phyloP scores from a whole-genome alignment of 2,329 filamentous ascomycete genomes.

The Trichoderma cornu-damae region DNA sequence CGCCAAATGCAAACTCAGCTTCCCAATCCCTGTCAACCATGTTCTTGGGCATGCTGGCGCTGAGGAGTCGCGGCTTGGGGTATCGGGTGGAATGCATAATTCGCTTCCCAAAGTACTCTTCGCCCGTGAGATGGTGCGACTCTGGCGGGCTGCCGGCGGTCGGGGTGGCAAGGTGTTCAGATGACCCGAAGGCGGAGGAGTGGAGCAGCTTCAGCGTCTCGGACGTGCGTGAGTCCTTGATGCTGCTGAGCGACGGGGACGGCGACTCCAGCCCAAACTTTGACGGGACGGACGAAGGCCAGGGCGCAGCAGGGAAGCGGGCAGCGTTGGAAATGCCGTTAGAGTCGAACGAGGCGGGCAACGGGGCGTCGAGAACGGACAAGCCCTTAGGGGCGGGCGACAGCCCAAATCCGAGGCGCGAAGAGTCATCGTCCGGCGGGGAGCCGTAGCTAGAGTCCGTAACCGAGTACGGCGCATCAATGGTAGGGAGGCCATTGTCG shows the following conservation, averaged over 20 bases:
- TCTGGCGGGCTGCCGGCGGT: conserved; percentile 44
- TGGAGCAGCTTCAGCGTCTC: conserved; percentile 61
- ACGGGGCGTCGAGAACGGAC: conserved; percentile 88
- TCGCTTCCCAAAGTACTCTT: conserved; percentile 66
- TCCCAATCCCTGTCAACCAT: conserved; percentile 62
- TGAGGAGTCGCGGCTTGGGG: conserved; percentile 61
- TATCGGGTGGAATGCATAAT: conserved; percentile 64
- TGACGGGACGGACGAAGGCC: conserved; percentile 86
- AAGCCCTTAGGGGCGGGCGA: conserved; percentile 69
- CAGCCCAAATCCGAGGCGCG: conserved; percentile 63
- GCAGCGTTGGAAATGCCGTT: conserved; percentile 91
- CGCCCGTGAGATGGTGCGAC: conserved; percentile 48
- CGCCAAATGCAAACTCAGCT: conserved; percentile 65
- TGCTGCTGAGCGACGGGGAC: conserved; percentile 63
- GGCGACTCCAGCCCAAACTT: conserved; percentile 87
- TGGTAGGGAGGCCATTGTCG: conserved; percentile 52
- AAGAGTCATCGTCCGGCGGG: conserved; percentile 62
- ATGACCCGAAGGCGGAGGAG: conserved; percentile 62
- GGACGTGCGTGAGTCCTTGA: conserved; percentile 55
- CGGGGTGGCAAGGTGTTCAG: conserved; percentile 55
- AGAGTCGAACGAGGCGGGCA: conserved; percentile 93
- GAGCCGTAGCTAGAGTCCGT: conserved; percentile 68
- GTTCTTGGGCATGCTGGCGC: conserved; percentile 62
- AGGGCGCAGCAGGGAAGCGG: conserved; percentile 69
- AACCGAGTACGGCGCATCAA: conserved; percentile 55